phyloP scores from a whole-genome alignment of 257 asterid species.

The Solanum tarapatanum region DNA sequence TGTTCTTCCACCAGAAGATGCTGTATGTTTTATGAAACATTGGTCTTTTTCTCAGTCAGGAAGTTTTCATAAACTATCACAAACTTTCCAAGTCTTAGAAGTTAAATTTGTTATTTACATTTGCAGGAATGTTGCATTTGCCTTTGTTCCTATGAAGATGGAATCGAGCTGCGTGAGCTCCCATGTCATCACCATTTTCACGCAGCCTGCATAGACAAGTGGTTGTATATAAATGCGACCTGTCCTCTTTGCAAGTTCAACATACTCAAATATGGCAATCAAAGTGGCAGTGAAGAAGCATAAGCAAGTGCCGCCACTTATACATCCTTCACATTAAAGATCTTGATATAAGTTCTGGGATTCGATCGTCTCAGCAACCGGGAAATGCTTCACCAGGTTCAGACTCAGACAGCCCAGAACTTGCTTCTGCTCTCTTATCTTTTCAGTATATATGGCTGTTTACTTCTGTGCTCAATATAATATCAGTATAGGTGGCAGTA shows the following conservation, averaged over 20 bases:
- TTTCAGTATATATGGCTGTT: not conserved
- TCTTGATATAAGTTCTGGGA: not conserved
- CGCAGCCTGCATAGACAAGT: slow-evolving; percentile 80
- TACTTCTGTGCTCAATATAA: not conserved
- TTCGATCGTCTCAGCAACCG: not conserved
- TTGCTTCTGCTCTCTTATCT: not conserved
- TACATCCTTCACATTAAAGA: not conserved
- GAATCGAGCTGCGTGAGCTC: slow-evolving; percentile 83
- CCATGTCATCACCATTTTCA: slow-evolving; percentile 97
- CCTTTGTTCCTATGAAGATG: slow-evolving; percentile 81
- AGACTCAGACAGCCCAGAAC: not conserved
- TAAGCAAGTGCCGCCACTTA: slow-evolving; percentile 1
- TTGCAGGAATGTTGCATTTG: slow-evolving; percentile 94
- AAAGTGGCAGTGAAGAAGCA: slow-evolving; percentile 61
- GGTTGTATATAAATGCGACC: slow-evolving; percentile 88
- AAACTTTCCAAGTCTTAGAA: not conserved
- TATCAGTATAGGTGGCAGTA: not conserved
- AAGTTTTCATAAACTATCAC: not conserved
- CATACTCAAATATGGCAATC: slow-evolving; percentile 63
- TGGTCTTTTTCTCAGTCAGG: not conserved
- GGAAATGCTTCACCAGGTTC: not conserved
- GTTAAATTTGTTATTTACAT: not conserved
- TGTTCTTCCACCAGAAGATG: slow-evolving; percentile 84
- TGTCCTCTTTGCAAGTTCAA: slow-evolving; percentile 96
- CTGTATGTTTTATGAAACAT: slow-evolving; percentile 38